phyloP scores from a whole-genome alignment of 768 basidiomycete genomes.

The Suillus hirtellus region DNA sequence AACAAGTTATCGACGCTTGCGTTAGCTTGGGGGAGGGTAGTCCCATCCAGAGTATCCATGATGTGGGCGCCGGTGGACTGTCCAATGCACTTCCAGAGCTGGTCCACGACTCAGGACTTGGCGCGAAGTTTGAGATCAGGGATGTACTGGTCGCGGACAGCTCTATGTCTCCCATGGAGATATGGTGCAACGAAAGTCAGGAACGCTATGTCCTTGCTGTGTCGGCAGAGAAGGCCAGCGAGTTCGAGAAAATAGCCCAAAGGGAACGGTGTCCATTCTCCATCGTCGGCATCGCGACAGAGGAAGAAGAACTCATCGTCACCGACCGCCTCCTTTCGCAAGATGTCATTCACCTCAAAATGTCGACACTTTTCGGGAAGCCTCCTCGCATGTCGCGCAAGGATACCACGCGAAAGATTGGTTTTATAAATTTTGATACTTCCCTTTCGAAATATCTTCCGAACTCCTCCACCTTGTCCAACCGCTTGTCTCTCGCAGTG shows the following conservation, averaged over 20 bases:
- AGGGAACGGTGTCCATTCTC: slow-evolving; percentile 94
- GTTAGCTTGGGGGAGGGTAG: slow-evolving; percentile 56
- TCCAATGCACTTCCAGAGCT: slow-evolving; percentile 97
- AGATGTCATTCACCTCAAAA: slow-evolving; percentile 85
- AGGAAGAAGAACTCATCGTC: slow-evolving; percentile 80
- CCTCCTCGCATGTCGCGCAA: slow-evolving; percentile 86
- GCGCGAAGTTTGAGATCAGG: slow-evolving; percentile 90
- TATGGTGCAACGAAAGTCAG: slow-evolving; percentile 99
- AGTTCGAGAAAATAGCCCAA: slow-evolving; percentile 76
- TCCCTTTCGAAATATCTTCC: slow-evolving; percentile 69
- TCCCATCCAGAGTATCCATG: slow-evolving; percentile 95
- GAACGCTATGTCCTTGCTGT: slow-evolving; percentile 97
- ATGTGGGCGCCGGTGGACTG: slow-evolving; percentile 95
- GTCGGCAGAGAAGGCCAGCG: slow-evolving; percentile 54
- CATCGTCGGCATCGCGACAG: slow-evolving; percentile 85
- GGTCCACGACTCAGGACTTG: slow-evolving; percentile 93
- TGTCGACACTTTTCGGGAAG: slow-evolving; percentile 97
- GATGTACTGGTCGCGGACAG: slow-evolving; percentile 90
- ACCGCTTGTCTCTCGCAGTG: slow-evolving; percentile 62
- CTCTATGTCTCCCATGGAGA: slow-evolving; percentile 98
- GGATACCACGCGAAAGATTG: slow-evolving; percentile 49
- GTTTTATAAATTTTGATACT: slow-evolving; percentile 64
- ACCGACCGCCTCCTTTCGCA: slow-evolving; percentile 80
- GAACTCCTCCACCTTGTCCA: slow-evolving; percentile 35
- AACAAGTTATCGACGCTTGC: slow-evolving; percentile 96